Percentiles rank a stretch among this genome's conserved stretches.
phyloP scores from a whole-genome alignment of 768 basidiomycete species.

The Holtermanniella nyarrowii region DNA sequence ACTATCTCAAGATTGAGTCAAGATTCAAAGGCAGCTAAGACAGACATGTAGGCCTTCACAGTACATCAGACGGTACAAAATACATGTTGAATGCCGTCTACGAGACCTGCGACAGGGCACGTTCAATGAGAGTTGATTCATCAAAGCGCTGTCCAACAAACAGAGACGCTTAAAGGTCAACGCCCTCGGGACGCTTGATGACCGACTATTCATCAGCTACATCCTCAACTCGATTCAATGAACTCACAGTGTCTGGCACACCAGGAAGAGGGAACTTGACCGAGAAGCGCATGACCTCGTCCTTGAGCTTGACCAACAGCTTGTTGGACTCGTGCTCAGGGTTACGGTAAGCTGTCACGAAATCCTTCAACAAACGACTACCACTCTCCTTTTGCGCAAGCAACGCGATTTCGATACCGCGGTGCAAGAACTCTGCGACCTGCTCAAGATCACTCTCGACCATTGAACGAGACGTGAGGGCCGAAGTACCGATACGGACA shows the following conservation, averaged over 20 bases:
- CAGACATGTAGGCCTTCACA: too few relatives aligned
- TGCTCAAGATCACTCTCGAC: slow-evolving; percentile 66
- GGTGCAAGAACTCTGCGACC: slow-evolving; percentile 86
- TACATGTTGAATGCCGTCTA: background rate
- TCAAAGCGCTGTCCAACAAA: too few relatives aligned
- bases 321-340: slow-evolving; percentile 49
- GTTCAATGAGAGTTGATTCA: too few relatives aligned
- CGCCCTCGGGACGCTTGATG: slow-evolving; percentile 36
- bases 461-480: slow-evolving; percentile 92
- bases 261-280: slow-evolving; percentile 87
- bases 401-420: slow-evolving; percentile 81
- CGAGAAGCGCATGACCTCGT: slow-evolving; percentile 73
- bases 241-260: slow-evolving; percentile 48
- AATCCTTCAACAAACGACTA: slow-evolving; percentile 89
- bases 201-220: slow-evolving; percentile 6
- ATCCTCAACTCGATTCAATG: background rate
- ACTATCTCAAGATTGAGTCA: too few relatives aligned
- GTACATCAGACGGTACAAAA: background rate
- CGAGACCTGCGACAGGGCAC: too few relatives aligned
- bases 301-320: slow-evolving; percentile 60
- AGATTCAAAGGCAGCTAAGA: too few relatives aligned
- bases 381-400: slow-evolving; percentile 89
- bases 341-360: slow-evolving; percentile 54
- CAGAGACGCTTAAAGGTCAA: slow-evolving; percentile 16
- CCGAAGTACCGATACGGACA: slow-evolving; percentile 89